Base-by-base conservation (phyloP, 2,329 filamentous ascomycete species). In the Talaromyces sp. region DNA sequence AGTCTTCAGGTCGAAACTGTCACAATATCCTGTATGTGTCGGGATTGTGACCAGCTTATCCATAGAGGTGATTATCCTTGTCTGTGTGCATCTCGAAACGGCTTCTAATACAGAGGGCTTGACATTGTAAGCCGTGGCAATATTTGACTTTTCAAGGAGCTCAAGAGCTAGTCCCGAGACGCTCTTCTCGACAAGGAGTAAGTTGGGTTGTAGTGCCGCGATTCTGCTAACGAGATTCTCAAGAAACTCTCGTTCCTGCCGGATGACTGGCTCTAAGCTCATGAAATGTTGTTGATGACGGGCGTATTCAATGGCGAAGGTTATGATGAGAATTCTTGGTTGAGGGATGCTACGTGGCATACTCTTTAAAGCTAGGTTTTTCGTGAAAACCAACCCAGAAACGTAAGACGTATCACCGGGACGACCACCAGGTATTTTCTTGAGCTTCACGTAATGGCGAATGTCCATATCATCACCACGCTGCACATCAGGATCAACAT, bases 401-500 rank as follows among this genome's bases (percentile, higher is more conserved):
- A 98, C 90, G 76, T 99, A 99, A n/a, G 90, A 89, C 7, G 94
- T 98, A 77, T 99, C 94, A 27, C 91, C 89, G 19, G 94, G 93
- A 68, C 86, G 90, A 17, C 93, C 94, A 17, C 95, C 94, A 0
- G 93, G 91, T 13, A 99, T 95, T 74, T 96, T 96, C 76, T 99
- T 99, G 35, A 99, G 80, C 75, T 99, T 99, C 68, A 99, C 92
- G 73, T 97, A 99, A 75, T 98, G 93, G 3, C 95, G 87, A 66
- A 99, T 95, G 75, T 99, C 95, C 84, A 99, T 98, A 73, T 95
- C 91, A 75, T 99, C 95, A 33, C 93, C 93, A 63, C 87, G 86
- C 64, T 93, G 90, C 52, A 97, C 91, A 75, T 98, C 91, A 1
- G 95, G 95, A 68, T 96, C 90, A 3, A 99, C 93, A 73, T 98